Conservation (phyloP, 164 flowering plant genomes). For the Saururus chinensis region DNA sequence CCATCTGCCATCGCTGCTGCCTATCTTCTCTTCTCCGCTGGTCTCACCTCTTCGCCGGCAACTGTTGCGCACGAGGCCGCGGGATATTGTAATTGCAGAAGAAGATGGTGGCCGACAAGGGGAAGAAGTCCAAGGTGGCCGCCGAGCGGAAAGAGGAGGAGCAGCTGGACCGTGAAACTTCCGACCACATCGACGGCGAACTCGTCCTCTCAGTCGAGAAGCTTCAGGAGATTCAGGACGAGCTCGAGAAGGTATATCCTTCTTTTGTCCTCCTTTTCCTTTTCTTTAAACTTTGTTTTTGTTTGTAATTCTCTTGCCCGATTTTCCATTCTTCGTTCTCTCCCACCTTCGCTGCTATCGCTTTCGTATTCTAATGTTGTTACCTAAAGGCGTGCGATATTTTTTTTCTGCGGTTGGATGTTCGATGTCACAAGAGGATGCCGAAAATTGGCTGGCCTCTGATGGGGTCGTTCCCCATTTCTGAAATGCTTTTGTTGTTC, state of each 20-base stretch:
- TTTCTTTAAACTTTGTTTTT: not conserved
- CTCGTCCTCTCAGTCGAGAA: slow-evolving; percentile 43
- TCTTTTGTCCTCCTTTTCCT: not conserved
- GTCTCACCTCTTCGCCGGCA: too few species aligned
- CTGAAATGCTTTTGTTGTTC: not conserved
- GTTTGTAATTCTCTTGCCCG: too few species aligned
- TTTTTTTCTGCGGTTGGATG: too few species aligned
- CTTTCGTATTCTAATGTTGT: too few species aligned
- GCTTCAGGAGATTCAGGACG: slow-evolving; percentile 44
- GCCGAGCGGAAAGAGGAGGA: slow-evolving; percentile 24
- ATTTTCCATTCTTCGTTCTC: too few species aligned
- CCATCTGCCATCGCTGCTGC: too few species aligned
- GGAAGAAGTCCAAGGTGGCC: slow-evolving; percentile 27
- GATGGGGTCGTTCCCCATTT: not conserved
- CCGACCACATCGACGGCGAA: slow-evolving; percentile 20
- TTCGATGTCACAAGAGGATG: too few species aligned
- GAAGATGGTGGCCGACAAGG: slow-evolving; percentile 31
- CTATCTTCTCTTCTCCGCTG: too few species aligned
- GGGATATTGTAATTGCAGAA: not conserved
- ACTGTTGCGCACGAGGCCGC: not conserved
- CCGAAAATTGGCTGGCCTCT: too few species aligned
- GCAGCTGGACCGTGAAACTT: slow-evolving; percentile 1
- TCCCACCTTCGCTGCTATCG: too few species aligned
- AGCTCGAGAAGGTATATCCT: slow-evolving; percentile 33
- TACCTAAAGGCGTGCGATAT: too few species aligned